phyloP scores from a whole-genome alignment of 805 yeast species.

The Saturnispora hagleri region DNA sequence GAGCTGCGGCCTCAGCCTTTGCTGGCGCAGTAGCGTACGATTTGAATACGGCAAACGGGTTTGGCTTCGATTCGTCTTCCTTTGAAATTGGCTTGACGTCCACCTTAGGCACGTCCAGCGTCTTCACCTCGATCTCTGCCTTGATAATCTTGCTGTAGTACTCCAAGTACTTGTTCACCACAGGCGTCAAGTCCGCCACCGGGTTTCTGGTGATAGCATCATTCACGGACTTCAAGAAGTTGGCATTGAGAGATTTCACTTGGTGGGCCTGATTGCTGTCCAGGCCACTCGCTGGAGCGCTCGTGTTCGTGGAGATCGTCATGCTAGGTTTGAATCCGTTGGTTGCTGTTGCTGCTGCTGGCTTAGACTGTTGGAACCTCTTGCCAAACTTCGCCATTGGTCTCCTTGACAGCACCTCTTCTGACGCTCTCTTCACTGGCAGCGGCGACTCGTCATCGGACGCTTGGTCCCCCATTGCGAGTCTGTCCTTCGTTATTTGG shows the following conservation, averaged over 20 bases:
- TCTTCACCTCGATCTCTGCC: slow-evolving; percentile 20
- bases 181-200: slow-evolving; percentile 45
- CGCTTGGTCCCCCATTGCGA: background rate
- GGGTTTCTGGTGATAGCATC: slow-evolving; percentile 35
- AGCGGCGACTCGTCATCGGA: slow-evolving; percentile 34
- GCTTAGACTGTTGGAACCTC: slow-evolving; percentile 4
- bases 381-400: slow-evolving; percentile 40
- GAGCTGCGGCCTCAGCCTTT: slow-evolving; percentile 1
- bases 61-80: slow-evolving; percentile 10
- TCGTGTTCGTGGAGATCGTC: background rate
- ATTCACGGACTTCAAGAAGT: slow-evolving; percentile 42
- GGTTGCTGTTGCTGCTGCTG: background rate
- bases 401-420: slow-evolving; percentile 55
- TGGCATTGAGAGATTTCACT: slow-evolving; percentile 56
- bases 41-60: slow-evolving; percentile 12
- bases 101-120: slow-evolving; percentile 19
- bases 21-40: background rate
- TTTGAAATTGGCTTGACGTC: slow-evolving; percentile 13
- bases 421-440: slow-evolving; percentile 41
- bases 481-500: slow-evolving; percentile 42
- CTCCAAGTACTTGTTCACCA: slow-evolving; percentile 48
- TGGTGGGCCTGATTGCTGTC: slow-evolving; percentile 34
- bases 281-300: background rate
- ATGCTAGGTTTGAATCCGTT: background rate
- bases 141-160: slow-evolving; percentile 36